A percentile compares a stretch with the other conserved stretches of the same genome.
These are phyloP conservation scores for Geranium rotundifolium DNA, from an alignment of 345 rosid species.

Conservation along the genomic window DNA sequence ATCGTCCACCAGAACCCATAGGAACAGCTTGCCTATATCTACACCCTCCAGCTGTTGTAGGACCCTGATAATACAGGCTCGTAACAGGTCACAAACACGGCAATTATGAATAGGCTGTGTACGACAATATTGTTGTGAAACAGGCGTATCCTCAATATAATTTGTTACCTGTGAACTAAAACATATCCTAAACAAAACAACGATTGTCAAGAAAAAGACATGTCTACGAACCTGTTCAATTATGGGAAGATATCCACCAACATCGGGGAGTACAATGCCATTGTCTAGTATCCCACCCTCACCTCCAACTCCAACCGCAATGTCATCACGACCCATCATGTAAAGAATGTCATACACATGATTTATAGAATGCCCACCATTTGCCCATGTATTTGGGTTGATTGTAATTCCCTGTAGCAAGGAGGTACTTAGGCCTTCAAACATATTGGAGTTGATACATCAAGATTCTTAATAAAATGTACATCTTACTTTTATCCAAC, in stretches of 20 bases:
- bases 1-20: constrained; percentile 3
- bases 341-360: constrained; percentile 15
- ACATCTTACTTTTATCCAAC: no score
- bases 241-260: constrained; percentile 20
- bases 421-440: not conserved
- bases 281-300: constrained; percentile 16
- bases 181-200: no score
- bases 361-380: constrained; percentile 17
- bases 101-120: no score
- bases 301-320: constrained; percentile 22
- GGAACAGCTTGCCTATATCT: constrained; percentile 23
- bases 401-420: constrained; percentile 15
- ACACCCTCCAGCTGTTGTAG: constrained; percentile 17
- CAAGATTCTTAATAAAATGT: no score
- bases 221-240: constrained; percentile 16
- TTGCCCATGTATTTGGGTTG: constrained; percentile 17
- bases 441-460: no score
- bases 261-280: constrained; percentile 14
- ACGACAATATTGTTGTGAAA: no score
- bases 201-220: not conserved
- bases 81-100: no score
- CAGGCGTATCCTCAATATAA: no score
- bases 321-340: constrained; percentile 18
- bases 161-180: no score
- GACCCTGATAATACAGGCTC: constrained; percentile 8